These are phyloP conservation scores for Kwoniella sp. DNA, from an alignment of 768 basidiomycete species.

Conservation along the genomic window DNA sequence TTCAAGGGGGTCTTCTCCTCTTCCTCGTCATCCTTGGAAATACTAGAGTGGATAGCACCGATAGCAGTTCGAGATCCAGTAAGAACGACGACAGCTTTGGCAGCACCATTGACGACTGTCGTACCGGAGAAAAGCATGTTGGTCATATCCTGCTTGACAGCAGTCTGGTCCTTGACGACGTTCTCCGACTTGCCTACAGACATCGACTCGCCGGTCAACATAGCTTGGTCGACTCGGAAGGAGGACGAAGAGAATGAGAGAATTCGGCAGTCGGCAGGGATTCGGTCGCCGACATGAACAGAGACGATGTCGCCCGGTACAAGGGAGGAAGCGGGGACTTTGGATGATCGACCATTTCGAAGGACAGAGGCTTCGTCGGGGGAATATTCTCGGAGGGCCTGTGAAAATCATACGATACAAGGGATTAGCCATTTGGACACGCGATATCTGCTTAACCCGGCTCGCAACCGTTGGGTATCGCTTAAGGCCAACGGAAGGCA, in stretches of 20 bases:
- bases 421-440: no score
- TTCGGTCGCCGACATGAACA: constrained; percentile 89
- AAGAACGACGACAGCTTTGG: constrained; percentile 80
- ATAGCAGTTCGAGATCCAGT: constrained; percentile 88
- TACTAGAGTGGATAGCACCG: constrained; percentile 95
- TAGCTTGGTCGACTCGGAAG: constrained; percentile 93
- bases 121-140: constrained; percentile 97
- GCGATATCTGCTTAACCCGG: no score
- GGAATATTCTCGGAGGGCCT: constrained; percentile 96
- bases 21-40: constrained; percentile 75
- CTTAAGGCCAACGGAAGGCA: no score
- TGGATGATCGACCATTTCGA: constrained; percentile 68
- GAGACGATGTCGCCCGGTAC: constrained; percentile 93
- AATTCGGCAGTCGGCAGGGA: constrained; percentile 91
- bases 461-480: no score
- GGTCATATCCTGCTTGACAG: constrained; percentile 97
- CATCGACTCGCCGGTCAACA: constrained; percentile 89
- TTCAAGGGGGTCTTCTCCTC: constrained; percentile 96
- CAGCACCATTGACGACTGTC: constrained; percentile 90
- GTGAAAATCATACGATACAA: no score
- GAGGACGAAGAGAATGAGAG: constrained; percentile 87
- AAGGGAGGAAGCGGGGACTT: constrained; percentile 81
- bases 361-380: constrained; percentile 93
- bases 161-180: constrained; percentile 69
- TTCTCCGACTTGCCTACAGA: constrained; percentile 80